Evolutionary conservation across 345 rosid genomes (phyloP).

Genomic region (Citropsis articulata): DNA sequence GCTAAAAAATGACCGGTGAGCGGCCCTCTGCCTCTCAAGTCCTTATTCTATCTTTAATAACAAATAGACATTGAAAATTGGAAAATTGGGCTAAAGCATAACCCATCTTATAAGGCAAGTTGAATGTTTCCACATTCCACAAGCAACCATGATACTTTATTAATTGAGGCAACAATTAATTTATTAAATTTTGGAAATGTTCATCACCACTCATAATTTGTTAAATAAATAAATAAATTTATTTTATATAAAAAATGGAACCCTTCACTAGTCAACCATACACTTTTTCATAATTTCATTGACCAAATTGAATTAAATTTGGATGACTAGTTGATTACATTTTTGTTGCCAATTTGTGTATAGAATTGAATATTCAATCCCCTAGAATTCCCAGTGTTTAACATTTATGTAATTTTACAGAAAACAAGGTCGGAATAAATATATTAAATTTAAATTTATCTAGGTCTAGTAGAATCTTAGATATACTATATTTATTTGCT

Average conservation of each 20-base stretch:
- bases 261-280: too few species aligned
- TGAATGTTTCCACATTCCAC: not conserved
- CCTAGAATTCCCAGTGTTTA: too few species aligned
- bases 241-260: too few species aligned
- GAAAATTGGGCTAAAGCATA: not conserved
- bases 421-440: too few species aligned
- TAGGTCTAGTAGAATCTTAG: not conserved
- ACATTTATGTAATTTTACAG: too few species aligned
- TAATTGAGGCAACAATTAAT: too few species aligned
- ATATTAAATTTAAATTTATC: not conserved
- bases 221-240: rapidly evolving
- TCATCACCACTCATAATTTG: not conserved
- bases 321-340: too few species aligned
- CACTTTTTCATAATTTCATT: too few species aligned
- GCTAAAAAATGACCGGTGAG: not conserved
- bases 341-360: too few species aligned
- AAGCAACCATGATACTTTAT: not conserved
- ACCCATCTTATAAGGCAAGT: constrained; percentile 3
- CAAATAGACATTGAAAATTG: not conserved
- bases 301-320: too few species aligned
- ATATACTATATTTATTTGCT: too few species aligned
- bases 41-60: not conserved
- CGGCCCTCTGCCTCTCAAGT: not conserved
- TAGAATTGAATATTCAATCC: too few species aligned
- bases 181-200: not conserved